A percentile compares a stretch with the other conserved stretches of the same genome.
phyloP scores from a whole-genome alignment of 1,284 basidiomycete species.

The Trichosporon asahii region DNA sequence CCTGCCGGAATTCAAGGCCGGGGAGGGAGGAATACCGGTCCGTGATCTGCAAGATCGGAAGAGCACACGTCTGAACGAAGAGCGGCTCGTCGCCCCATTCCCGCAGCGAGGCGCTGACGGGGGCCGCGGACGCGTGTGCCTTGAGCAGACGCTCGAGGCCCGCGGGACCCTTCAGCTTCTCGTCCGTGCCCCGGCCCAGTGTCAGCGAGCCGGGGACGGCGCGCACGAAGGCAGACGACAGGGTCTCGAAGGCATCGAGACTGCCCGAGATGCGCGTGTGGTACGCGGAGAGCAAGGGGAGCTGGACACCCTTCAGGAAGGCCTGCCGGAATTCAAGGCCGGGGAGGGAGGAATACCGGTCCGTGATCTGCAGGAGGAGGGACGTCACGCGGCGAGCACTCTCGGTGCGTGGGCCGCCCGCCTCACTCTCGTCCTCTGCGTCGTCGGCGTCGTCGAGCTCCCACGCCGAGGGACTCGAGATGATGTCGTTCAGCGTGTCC shows the following conservation, averaged over 20 bases:
- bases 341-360: constrained; percentile 85
- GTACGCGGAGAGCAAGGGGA: constrained; percentile 71
- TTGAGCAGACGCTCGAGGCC: constrained; percentile 78
- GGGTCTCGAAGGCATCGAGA: constrained; percentile 86
- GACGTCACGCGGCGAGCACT: constrained; percentile 76
- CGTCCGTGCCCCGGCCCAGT: neutral
- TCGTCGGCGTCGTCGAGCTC: constrained; percentile 63
- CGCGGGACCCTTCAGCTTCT: constrained; percentile 64
- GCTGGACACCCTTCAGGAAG: constrained; percentile 79
- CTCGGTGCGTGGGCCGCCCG: constrained; percentile 56
- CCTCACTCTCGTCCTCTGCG: constrained; percentile 53
- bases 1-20: constrained; percentile 67
- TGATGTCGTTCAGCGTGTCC: constrained; percentile 69
- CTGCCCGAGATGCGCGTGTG: constrained; percentile 72
- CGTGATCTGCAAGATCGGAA: constrained; percentile 89
- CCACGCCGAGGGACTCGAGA: constrained; percentile 81
- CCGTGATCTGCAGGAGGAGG: constrained; percentile 87
- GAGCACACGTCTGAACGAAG: too few relatives aligned
- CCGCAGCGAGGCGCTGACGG: constrained; percentile 64
- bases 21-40: constrained; percentile 89
- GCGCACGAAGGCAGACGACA: constrained; percentile 80
- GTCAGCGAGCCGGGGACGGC: constrained; percentile 81
- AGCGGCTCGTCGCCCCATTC: constrained; percentile 88
- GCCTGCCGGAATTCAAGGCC: constrained; percentile 69
- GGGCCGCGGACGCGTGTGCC: constrained; percentile 72